phyloP scores from a whole-genome alignment of 2,329 filamentous ascomycete species.

The Aspergillus pseudotamarii region DNA sequence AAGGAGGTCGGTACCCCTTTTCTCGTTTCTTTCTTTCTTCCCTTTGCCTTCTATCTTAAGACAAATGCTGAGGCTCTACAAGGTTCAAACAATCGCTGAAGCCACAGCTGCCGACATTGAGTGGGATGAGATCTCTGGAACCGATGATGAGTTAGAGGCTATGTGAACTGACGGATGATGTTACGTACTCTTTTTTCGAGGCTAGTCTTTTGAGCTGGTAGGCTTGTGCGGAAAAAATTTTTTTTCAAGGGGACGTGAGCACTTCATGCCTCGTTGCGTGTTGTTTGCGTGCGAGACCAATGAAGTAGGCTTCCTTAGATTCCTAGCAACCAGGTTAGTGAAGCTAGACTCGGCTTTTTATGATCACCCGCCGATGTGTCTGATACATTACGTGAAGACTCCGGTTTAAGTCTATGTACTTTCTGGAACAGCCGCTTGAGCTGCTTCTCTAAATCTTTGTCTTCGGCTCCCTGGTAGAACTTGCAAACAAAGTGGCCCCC shows the following conservation, averaged over 20 bases:
- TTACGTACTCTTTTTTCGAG: not conserved
- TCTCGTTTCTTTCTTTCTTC: not conserved
- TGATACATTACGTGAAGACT: constrained; percentile 78
- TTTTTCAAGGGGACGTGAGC: constrained; percentile 29
- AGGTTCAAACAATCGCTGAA: constrained; percentile 52
- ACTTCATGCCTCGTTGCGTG: constrained; percentile 51
- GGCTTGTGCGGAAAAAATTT: not conserved
- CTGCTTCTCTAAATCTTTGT: constrained; percentile 74
- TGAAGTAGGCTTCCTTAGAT: constrained; percentile 84
- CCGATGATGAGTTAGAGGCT: constrained; percentile 39
- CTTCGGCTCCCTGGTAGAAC: constrained; percentile 90
- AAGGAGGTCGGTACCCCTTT: constrained; percentile 50
- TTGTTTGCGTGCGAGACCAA: constrained; percentile 71
- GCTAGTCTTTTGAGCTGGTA: not conserved
- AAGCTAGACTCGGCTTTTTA: not conserved
- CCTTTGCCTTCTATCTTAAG: not conserved
- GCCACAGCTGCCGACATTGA: constrained; percentile 48
- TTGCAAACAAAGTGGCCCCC: constrained; percentile 96
- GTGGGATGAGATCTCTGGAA: constrained; percentile 44
- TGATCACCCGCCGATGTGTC: not conserved
- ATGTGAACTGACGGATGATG: constrained; percentile 10
- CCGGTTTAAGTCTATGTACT: constrained; percentile 86
- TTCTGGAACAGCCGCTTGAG: constrained; percentile 76
- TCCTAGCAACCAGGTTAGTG: constrained; percentile 55
- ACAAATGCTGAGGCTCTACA: constrained; percentile 24